A percentile compares a stretch with the other conserved stretches of the same genome.
Conservation (phyloP, 225 moss, liverwort and hornwort species). For the Physcomitrellopsis africana region DNA sequence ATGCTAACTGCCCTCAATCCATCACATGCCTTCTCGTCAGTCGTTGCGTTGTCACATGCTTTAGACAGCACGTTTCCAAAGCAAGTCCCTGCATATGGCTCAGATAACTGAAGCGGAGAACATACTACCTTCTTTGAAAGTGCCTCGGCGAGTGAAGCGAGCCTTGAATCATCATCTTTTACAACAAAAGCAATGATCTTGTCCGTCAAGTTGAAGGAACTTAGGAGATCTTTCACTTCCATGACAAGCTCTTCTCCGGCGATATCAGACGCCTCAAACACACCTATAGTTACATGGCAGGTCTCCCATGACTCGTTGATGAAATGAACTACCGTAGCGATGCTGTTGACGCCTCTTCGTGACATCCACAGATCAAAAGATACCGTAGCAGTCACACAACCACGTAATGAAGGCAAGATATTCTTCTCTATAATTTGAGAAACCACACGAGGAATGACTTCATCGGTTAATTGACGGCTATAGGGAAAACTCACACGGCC, state of each 20-base stretch:
- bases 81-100: conserved; percentile 50
- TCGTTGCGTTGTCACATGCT: conserved; percentile 41
- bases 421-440: conserved; percentile 54
- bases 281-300: conserved; percentile 54
- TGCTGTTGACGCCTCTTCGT: conserved; percentile 42
- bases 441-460: conserved; percentile 60
- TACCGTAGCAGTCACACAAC: conserved; percentile 46
- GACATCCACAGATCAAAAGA: conserved; percentile 59
- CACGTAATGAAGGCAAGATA: conserved; percentile 45
- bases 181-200: conserved; percentile 47
- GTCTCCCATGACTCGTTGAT: conserved; percentile 53
- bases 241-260: conserved; percentile 30
- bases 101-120: conserved; percentile 50
- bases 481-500: conserved; percentile 49
- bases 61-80: conserved; percentile 51
- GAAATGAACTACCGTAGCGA: conserved; percentile 52
- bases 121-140: conserved; percentile 47
- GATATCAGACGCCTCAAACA: conserved; percentile 46
- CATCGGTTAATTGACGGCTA: conserved; percentile 46
- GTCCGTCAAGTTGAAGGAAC: conserved; percentile 45
- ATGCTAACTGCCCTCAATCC: conserved; percentile 48
- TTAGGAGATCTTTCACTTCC: conserved; percentile 49
- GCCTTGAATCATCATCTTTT: conserved; percentile 36
- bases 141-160: conserved; percentile 32
- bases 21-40: conserved; percentile 41